Conservation (phyloP, 768 basidiomycete genomes). For the Phylloporus arenicola region DNA sequence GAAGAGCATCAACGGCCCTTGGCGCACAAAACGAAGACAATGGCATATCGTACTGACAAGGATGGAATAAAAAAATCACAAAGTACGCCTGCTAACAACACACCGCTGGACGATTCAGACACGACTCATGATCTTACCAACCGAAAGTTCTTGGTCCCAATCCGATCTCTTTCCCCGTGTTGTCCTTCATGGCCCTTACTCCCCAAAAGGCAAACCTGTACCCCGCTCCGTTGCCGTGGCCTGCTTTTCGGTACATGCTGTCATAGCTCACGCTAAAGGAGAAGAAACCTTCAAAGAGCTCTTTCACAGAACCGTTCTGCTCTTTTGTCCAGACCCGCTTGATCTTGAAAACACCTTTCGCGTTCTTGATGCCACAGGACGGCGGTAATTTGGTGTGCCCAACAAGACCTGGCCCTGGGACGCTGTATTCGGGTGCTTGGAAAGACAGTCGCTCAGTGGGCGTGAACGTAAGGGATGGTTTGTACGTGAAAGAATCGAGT, state of each 20-base stretch:
- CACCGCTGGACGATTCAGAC: neutral
- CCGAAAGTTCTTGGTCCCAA: slow-evolving; percentile 22
- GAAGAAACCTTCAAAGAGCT: slow-evolving; percentile 38
- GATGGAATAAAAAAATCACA: neutral
- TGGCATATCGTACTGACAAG: neutral
- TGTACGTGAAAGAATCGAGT: slow-evolving; percentile 22
- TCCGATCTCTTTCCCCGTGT: slow-evolving; percentile 32
- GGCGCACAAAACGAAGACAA: neutral
- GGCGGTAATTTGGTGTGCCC: slow-evolving; percentile 22
- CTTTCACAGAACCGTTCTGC: slow-evolving; percentile 18
- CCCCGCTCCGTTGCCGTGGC: slow-evolving; percentile 31
- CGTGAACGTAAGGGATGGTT: slow-evolving; percentile 25
- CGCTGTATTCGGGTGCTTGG: slow-evolving; percentile 17
- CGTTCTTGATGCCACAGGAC: slow-evolving; percentile 30
- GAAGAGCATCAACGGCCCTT: neutral
- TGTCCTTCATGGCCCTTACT: slow-evolving; percentile 32
- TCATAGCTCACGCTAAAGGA: slow-evolving; percentile 33
- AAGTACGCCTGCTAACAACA: neutral
- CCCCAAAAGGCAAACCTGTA: slow-evolving; percentile 34
- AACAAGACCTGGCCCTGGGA: slow-evolving; percentile 25
- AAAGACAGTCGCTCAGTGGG: slow-evolving; percentile 24
- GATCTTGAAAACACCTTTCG: slow-evolving; percentile 33
- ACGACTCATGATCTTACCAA: neutral
- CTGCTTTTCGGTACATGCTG: slow-evolving; percentile 31
- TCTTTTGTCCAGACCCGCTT: slow-evolving; percentile 31